Evolutionary conservation across 2,329 filamentous ascomycete species (phyloP).

Genomic region (Ceratocystis destructans): DNA sequence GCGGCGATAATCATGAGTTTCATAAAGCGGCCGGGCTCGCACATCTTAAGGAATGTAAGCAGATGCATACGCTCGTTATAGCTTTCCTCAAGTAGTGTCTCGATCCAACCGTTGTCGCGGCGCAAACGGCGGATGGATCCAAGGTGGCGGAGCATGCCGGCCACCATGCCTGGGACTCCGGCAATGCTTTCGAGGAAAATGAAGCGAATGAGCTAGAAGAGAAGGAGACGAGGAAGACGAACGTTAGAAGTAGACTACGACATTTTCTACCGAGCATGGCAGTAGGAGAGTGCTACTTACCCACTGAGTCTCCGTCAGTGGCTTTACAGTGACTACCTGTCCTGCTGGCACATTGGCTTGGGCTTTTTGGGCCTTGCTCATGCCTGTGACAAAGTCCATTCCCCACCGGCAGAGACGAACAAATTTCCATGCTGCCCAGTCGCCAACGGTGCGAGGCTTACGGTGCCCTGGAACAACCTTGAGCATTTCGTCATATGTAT

Average conservation of each 20-base stretch:
- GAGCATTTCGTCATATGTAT: slow-evolving; percentile 67
- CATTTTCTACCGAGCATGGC: neutral
- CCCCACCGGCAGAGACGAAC: slow-evolving; percentile 64
- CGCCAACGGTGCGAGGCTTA: slow-evolving; percentile 55
- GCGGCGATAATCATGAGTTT: slow-evolving; percentile 79
- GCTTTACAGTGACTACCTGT: slow-evolving; percentile 38
- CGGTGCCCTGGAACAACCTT: slow-evolving; percentile 64
- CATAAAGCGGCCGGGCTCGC: slow-evolving; percentile 66
- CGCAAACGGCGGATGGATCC: slow-evolving; percentile 72
- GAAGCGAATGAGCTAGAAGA: slow-evolving; percentile 53
- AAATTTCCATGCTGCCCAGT: slow-evolving; percentile 63
- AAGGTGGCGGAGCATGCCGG: slow-evolving; percentile 82
- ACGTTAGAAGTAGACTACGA: neutral
- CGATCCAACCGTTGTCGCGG: slow-evolving; percentile 93
- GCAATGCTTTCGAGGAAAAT: slow-evolving; percentile 92
- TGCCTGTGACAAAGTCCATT: slow-evolving; percentile 69
- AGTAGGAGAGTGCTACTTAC: slow-evolving; percentile 25
- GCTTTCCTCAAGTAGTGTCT: slow-evolving; percentile 76
- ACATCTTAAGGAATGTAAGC: slow-evolving; percentile 84
- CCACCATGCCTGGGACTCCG: slow-evolving; percentile 93
- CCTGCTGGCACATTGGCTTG: slow-evolving; percentile 44
- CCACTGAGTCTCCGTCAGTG: slow-evolving; percentile 78
- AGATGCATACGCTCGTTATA: slow-evolving; percentile 94
- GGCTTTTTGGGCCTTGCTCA: slow-evolving; percentile 55
- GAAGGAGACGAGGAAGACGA: neutral